A percentile compares a stretch with the other conserved stretches of the same genome.
Conservation (phyloP, 805 yeast species). For the Danielia reshetovae region DNA sequence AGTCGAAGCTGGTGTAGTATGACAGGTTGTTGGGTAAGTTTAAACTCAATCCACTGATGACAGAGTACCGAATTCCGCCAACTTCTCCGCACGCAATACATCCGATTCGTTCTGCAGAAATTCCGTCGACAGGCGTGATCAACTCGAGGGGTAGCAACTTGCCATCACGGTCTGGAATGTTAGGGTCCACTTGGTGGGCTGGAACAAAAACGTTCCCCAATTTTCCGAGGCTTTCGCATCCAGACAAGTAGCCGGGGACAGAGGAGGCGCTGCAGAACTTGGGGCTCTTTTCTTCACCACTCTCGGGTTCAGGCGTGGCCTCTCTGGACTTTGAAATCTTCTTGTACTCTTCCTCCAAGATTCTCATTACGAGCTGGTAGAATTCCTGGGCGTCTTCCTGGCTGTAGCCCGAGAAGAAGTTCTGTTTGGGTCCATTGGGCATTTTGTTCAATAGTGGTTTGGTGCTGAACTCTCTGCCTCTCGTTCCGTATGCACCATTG, state of each 20-base stretch:
- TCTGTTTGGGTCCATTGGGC: conserved; percentile 76
- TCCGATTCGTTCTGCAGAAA: conserved; percentile 83
- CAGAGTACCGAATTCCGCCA: conserved; percentile 85
- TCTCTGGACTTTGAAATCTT: conserved; percentile 19
- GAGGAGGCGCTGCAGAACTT: conserved; percentile 19
- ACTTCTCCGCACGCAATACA: conserved; percentile 89
- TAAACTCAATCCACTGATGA: conserved; percentile 68
- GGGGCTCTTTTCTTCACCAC: conserved; percentile 9
- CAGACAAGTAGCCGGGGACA: conserved; percentile 26
- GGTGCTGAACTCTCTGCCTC: conserved; percentile 61
- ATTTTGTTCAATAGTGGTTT: conserved; percentile 57
- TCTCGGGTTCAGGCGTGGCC: conserved; percentile 21
- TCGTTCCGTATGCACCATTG: conserved; percentile 51
- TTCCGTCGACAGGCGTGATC: conserved; percentile 89
- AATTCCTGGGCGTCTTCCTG: conserved; percentile 98
- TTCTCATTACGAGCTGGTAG: conserved; percentile 71
- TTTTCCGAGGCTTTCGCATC: conserved; percentile 49
- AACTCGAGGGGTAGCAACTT: conserved; percentile 52
- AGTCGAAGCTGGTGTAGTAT: conserved; percentile 28
- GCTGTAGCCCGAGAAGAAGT: conserved; percentile 76
- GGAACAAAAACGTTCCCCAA: conserved; percentile 68
- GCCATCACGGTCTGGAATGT: conserved; percentile 40
- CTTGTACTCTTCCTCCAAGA: conserved; percentile 57
- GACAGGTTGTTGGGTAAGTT: conserved; percentile 54
- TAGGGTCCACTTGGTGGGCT: conserved; percentile 74